Conservation (phyloP, 2,329 filamentous ascomycete species). For the Helminthosporium solani region DNA sequence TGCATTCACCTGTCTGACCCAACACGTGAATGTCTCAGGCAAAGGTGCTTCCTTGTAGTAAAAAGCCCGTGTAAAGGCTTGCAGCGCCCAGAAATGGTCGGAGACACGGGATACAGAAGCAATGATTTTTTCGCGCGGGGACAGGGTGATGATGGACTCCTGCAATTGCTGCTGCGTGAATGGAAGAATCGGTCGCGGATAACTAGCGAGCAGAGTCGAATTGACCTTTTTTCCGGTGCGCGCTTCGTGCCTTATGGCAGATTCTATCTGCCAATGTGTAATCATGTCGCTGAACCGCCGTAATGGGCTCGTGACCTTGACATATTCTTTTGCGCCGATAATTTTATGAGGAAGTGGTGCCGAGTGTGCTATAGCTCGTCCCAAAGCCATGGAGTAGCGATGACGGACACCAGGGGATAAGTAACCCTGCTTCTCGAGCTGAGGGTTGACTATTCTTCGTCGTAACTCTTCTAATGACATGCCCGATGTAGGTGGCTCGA, state of each 20-base stretch:
- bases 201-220: conserved; percentile 17
- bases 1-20: conserved; percentile 14
- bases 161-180: conserved; percentile 53
- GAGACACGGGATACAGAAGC: conserved; percentile 37
- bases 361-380: conserved; percentile 47
- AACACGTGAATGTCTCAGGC: conserved; percentile 49
- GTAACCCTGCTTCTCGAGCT: conserved; percentile 38
- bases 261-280: conserved; percentile 65
- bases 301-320: conserved; percentile 62
- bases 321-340: conserved; percentile 55
- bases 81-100: conserved; percentile 51
- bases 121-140: conserved; percentile 49
- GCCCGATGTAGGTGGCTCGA: conserved; percentile 16
- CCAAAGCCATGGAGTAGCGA: conserved; percentile 46
- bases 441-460: conserved; percentile 38
- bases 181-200: conserved; percentile 50
- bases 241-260: conserved; percentile 59
- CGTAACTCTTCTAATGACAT: conserved; percentile 22
- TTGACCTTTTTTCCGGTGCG: conserved; percentile 47
- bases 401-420: conserved; percentile 42
- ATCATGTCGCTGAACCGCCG: conserved; percentile 63
- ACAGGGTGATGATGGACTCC: conserved; percentile 49
- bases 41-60: conserved; percentile 56
- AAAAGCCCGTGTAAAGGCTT: conserved; percentile 59
- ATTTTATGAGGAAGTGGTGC: conserved; percentile 52